Base-by-base conservation (phyloP, 1,284 basidiomycete species). In the Melampsora americana region DNA sequence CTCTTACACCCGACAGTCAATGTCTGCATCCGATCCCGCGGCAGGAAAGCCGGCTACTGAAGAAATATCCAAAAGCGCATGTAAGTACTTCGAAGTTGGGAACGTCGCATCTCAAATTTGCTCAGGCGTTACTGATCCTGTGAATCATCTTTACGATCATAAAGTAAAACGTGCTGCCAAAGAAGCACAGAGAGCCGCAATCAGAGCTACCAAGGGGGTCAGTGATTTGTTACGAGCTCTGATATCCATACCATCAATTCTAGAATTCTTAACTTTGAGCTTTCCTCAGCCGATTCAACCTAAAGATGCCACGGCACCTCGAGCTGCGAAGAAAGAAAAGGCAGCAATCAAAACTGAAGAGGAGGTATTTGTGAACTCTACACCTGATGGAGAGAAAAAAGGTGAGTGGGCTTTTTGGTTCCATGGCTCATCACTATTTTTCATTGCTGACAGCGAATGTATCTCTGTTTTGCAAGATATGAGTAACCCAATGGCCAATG, bases 401-500 rank as follows among this genome's bases (percentile, higher is more conserved):
- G 69, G 69, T 72, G 18, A 39, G 5, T 39, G 26, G 5, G 9
- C 26, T 64, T n/a, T 20, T 32, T 12, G 12, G 11, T 5, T 6
- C 11, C 1, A 42, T 42, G 39, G 39, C 6, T 42, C 12, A 42
- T 42, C 39, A 42, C 12, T 42, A 42, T 42, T 42, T 9, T 42
- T 3, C 11, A 11, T 42, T 42, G 1, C 39, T 42, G 39, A 42
- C 39, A 5, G 39, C 6, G 1, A 42, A 42, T 23, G 23, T 12
- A 18, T 60, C 0, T 7, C 30, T 28, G 16, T 30, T 42, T 11
- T 16, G 60, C 9, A 79, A 95, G 94, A 98, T 84, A 86, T 97
- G 77, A 89, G 90, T 2, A 86, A 90, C 79, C 91, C 93, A 6
- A 95, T 97, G 90, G 87, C 91, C 14, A 87, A 87, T 42, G 92